Evolutionary conservation across 352 stramenopile genomes (phyloP).

Genomic region (Globisporangium lucens): DNA sequence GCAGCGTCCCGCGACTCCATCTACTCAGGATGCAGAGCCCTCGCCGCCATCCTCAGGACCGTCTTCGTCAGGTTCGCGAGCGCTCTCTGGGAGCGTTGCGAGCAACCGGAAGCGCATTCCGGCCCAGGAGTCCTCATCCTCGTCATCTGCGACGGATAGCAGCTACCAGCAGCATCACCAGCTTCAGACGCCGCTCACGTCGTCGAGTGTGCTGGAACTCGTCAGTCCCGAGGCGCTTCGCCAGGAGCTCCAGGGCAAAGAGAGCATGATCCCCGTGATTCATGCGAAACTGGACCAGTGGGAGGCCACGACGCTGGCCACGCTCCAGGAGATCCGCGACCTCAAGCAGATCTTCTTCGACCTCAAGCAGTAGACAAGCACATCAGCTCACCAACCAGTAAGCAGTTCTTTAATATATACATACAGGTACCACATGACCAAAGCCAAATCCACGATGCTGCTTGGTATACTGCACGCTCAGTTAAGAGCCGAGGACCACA

Average conservation of each 20-base stretch:
- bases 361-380: slow-evolving; percentile 22
- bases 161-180: not conserved
- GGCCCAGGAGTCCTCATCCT: slow-evolving; percentile 17
- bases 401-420: not conserved
- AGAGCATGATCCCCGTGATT: slow-evolving; percentile 41
- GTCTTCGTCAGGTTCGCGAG: slow-evolving; percentile 17
- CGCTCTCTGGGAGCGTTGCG: slow-evolving; percentile 45
- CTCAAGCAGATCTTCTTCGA: slow-evolving; percentile 65
- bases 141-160: not conserved
- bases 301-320: slow-evolving; percentile 61
- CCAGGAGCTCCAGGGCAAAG: slow-evolving; percentile 36
- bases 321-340: slow-evolving; percentile 67
- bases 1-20: not conserved
- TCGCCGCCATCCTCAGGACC: slow-evolving; percentile 8
- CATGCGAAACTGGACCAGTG: slow-evolving; percentile 59
- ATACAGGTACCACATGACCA: not conserved
- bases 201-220: slow-evolving; percentile 16
- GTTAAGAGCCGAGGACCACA: slow-evolving; percentile 33
- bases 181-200: slow-evolving; percentile 45
- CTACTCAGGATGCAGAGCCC: not conserved
- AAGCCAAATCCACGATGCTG: not conserved
- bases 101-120: slow-evolving; percentile 59
- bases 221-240: slow-evolving; percentile 23
- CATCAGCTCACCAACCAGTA: not conserved
- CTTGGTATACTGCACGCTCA: not conserved